phyloP scores from a whole-genome alignment of 805 yeast species.

The Saturnispora silvae region DNA sequence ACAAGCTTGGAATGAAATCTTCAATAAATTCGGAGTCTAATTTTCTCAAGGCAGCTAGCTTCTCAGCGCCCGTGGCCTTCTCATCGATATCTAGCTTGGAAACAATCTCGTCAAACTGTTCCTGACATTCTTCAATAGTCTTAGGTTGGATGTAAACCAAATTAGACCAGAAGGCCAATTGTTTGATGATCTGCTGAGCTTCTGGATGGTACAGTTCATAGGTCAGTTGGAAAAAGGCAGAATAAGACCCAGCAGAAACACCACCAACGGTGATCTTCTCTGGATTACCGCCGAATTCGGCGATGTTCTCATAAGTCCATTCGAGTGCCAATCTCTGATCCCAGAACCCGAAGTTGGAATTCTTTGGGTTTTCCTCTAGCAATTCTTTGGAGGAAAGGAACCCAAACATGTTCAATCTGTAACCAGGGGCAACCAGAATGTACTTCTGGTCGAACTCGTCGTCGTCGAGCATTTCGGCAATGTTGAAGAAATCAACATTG shows the following conservation, averaged over 20 bases:
- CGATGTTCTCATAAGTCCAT: constrained; percentile 35
- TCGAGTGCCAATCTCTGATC: constrained; percentile 37
- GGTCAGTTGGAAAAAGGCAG: constrained; percentile 32
- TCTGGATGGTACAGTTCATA: constrained; percentile 34
- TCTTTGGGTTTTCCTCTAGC: constrained; percentile 23
- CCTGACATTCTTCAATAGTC: constrained; percentile 25
- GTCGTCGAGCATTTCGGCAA: constrained; percentile 19
- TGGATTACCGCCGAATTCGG: constrained; percentile 37
- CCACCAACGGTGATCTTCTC: constrained; percentile 34
- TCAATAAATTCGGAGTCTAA: constrained; percentile 14
- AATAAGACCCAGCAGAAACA: constrained; percentile 37
- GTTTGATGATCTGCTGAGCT: constrained; percentile 30
- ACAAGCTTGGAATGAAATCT: constrained; percentile 14
- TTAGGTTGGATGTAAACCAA: constrained; percentile 31
- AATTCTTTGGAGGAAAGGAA: constrained; percentile 30
- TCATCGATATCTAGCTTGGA: constrained; percentile 16
- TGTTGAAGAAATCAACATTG: constrained; percentile 17
- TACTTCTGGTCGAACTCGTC: constrained; percentile 25
- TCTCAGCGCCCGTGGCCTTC: constrained; percentile 9
- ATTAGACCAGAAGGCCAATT: constrained; percentile 27
- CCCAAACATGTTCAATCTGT: constrained; percentile 32
- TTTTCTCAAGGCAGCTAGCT: constrained; percentile 9
- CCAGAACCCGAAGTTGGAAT: constrained; percentile 31
- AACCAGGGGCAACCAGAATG: constrained; percentile 29
- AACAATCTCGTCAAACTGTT: constrained; percentile 29